Conservation (phyloP, 495 filamentous ascomycete species). For the Penicillium pulvis region DNA sequence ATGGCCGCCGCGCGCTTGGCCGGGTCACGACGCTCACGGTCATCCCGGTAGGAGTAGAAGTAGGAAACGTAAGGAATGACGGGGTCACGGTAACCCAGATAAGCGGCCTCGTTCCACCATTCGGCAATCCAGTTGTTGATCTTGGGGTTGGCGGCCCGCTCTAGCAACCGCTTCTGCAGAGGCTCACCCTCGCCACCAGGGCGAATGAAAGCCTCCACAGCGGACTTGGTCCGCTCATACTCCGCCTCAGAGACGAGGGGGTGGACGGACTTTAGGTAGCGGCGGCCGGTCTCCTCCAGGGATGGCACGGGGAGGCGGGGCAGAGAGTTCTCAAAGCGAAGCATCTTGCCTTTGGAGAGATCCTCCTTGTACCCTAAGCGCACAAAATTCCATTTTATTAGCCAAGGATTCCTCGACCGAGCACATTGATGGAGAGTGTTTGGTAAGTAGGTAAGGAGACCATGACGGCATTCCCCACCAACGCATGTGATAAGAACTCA, state of each 20-base stretch:
- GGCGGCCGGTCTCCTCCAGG: slow-evolving; percentile 86
- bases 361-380: slow-evolving; percentile 86
- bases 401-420: background rate
- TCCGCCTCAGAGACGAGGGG: slow-evolving; percentile 74
- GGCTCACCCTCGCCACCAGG: slow-evolving; percentile 80
- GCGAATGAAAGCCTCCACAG: slow-evolving; percentile 78
- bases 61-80: slow-evolving; percentile 98
- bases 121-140: slow-evolving; percentile 92
- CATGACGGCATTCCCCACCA: slow-evolving; percentile 7
- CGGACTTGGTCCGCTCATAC: slow-evolving; percentile 74
- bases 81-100: slow-evolving; percentile 90
- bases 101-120: slow-evolving; percentile 97
- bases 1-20: slow-evolving; percentile 92
- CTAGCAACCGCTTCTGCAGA: slow-evolving; percentile 85
- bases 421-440: background rate
- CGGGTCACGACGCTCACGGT: slow-evolving; percentile 82
- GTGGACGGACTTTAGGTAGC: slow-evolving; percentile 91
- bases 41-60: slow-evolving; percentile 98
- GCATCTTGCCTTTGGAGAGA: slow-evolving; percentile 85
- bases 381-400: background rate
- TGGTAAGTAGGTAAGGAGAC: background rate
- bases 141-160: slow-evolving; percentile 79
- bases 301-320: slow-evolving; percentile 89
- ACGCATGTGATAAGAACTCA: slow-evolving; percentile 38
- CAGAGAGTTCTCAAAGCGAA: slow-evolving; percentile 94